Evolutionary conservation across 148 eudicot genomes (phyloP).

Genomic region (Beta vulgaris): DNA sequence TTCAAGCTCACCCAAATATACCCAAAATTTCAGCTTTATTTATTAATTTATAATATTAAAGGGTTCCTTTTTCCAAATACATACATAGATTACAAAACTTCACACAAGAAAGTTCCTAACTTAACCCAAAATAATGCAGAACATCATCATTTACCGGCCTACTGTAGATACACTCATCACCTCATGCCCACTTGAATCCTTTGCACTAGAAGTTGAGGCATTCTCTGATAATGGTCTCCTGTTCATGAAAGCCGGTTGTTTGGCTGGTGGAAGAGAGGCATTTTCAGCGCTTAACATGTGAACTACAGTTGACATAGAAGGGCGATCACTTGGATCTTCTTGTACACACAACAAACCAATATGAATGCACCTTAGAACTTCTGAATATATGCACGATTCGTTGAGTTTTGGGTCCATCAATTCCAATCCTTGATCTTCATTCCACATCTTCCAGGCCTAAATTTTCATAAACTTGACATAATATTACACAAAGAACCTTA

Average conservation of each 20-base stretch:
- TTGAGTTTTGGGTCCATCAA: constrained; percentile 17
- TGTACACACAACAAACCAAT: constrained; percentile 26
- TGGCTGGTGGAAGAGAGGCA: constrained; percentile 13
- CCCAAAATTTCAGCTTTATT: too few species aligned
- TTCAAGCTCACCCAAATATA: too few species aligned
- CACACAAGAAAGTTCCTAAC: too few species aligned
- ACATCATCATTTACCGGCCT: constrained; percentile 16
- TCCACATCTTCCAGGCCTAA: constrained; percentile 34
- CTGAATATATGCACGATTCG: constrained; percentile 19
- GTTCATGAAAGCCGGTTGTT: constrained; percentile 26
- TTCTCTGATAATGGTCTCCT: constrained; percentile 8
- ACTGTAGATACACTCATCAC: constrained; percentile 11
- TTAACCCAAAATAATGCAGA: too few species aligned
- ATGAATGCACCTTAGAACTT: constrained; percentile 28
- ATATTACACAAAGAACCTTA: too few species aligned
- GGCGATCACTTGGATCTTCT: constrained; percentile 27
- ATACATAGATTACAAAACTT: too few species aligned
- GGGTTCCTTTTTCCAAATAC: too few species aligned
- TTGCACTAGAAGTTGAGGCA: constrained; percentile 21
- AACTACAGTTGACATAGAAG: constrained; percentile 22
- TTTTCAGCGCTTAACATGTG: constrained; percentile 24
- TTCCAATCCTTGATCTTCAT: constrained; percentile 27
- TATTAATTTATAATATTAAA: too few species aligned
- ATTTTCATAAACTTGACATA: too few species aligned
- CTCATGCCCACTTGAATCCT: not conserved